Evolutionary conservation across 495 filamentous ascomycete species (phyloP).

Genomic region (Bathelium albidoporum): DNA sequence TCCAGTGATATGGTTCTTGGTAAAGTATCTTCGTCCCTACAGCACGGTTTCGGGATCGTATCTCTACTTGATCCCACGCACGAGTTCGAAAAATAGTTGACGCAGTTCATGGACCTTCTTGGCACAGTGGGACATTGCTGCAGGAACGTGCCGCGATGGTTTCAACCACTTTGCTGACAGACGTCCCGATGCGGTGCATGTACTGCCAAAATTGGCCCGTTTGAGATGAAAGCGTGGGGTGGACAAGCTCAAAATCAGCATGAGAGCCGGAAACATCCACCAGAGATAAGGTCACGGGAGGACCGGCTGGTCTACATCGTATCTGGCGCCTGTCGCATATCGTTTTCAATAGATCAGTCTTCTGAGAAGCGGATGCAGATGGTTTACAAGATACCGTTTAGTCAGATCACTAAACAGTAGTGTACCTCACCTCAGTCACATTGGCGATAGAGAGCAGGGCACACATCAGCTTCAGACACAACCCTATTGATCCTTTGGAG

Average conservation of each 20-base stretch:
- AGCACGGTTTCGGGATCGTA: neutral
- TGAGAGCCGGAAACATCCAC: neutral
- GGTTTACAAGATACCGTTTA: too few relatives aligned
- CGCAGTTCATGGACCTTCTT: neutral
- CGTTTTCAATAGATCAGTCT: neutral
- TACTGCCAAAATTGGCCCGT: neutral
- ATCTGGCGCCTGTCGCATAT: neutral
- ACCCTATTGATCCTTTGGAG: neutral
- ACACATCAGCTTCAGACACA: neutral
- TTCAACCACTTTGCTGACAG: neutral
- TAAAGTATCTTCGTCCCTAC: neutral
- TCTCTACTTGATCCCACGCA: neutral
- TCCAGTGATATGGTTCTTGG: neutral
- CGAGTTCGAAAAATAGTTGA: neutral
- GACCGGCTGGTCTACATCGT: neutral
- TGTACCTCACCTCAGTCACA: too few relatives aligned
- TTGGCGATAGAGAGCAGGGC: neutral
- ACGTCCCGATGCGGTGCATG: neutral
- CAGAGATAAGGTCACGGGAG: neutral
- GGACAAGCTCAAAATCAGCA: neutral
- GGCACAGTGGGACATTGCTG: too few relatives aligned
- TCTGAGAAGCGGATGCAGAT: neutral
- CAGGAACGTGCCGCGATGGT: neutral
- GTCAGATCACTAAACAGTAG: too few relatives aligned
- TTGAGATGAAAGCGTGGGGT: neutral